Evolutionary conservation across 2,329 filamentous ascomycete species (phyloP).

Genomic region (Madurella fahalii): DNA sequence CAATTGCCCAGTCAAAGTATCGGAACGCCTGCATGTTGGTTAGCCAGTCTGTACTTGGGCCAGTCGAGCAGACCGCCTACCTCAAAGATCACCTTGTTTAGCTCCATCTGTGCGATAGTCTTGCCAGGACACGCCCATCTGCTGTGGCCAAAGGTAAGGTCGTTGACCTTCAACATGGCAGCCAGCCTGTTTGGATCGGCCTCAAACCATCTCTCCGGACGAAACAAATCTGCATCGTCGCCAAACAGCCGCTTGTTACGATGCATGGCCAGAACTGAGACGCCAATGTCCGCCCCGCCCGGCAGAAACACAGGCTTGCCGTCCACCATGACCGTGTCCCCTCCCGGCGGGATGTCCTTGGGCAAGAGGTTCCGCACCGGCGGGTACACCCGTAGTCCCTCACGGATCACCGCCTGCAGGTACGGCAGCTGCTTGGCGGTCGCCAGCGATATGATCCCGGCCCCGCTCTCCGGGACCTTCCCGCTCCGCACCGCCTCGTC

Average conservation of each 20-base stretch:
- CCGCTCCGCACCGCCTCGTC: slow-evolving; percentile 11
- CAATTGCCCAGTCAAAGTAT: slow-evolving; percentile 26
- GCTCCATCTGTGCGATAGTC: slow-evolving; percentile 39
- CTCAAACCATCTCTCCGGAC: slow-evolving; percentile 45
- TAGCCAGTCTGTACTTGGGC: neutral
- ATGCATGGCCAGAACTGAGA: slow-evolving; percentile 33
- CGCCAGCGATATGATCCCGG: slow-evolving; percentile 6
- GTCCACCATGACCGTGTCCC: slow-evolving; percentile 29
- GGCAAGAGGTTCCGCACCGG: slow-evolving; percentile 27
- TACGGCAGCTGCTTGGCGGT: slow-evolving; percentile 32
- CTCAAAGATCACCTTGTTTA: slow-evolving; percentile 41
- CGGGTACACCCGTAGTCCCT: slow-evolving; percentile 36
- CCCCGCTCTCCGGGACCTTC: neutral
- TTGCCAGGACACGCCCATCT: slow-evolving; percentile 39
- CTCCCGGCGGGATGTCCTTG: slow-evolving; percentile 28
- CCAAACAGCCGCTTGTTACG: slow-evolving; percentile 32
- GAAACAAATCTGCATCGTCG: slow-evolving; percentile 37
- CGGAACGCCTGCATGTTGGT: slow-evolving; percentile 19
- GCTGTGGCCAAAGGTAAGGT: slow-evolving; percentile 38
- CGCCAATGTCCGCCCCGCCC: slow-evolving; percentile 35
- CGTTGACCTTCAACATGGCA: slow-evolving; percentile 32
- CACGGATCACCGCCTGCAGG: slow-evolving; percentile 37
- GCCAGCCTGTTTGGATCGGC: slow-evolving; percentile 27
- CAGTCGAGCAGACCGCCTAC: slow-evolving; percentile 26
- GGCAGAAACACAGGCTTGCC: slow-evolving; percentile 35